Evolutionary conservation across 2,329 filamentous ascomycete species (phyloP).

Genomic region (Cordyceps militaris): DNA sequence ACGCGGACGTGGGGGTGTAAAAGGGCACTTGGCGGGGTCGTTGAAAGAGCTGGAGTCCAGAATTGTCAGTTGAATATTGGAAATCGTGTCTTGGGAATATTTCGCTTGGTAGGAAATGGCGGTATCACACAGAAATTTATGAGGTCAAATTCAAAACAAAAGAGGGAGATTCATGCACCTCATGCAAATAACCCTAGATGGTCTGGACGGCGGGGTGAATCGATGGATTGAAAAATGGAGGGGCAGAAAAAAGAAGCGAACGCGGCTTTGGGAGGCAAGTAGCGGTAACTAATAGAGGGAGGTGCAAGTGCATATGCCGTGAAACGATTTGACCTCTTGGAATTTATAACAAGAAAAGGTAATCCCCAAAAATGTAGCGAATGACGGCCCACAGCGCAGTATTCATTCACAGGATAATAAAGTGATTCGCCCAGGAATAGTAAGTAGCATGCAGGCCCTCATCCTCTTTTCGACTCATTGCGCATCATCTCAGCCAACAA

Average conservation of each 20-base stretch:
- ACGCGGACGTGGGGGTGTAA: constrained; percentile 11
- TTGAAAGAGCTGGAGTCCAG: background rate
- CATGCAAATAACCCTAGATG: background rate
- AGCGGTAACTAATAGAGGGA: background rate
- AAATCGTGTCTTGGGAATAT: background rate
- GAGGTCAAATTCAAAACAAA: background rate
- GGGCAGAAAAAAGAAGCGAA: constrained; percentile 1
- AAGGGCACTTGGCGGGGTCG: constrained; percentile 9
- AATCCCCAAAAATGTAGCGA: background rate
- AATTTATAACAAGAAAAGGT: background rate
- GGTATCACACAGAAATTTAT: background rate
- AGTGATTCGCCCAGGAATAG: background rate
- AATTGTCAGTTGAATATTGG: background rate
- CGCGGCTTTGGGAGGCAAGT: constrained; percentile 7
- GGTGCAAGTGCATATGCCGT: background rate
- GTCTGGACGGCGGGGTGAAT: background rate
- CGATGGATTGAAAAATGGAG: constrained; percentile 5
- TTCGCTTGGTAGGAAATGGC: background rate
- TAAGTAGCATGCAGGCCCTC: background rate
- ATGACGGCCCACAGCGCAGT: background rate
- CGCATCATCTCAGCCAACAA: constrained; percentile 2
- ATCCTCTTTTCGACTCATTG: constrained; percentile 5
- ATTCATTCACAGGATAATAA: background rate
- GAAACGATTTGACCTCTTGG: background rate
- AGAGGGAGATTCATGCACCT: background rate